phyloP scores from a whole-genome alignment of 2,329 filamentous ascomycete species.

The Fusarium brachygibbosum region DNA sequence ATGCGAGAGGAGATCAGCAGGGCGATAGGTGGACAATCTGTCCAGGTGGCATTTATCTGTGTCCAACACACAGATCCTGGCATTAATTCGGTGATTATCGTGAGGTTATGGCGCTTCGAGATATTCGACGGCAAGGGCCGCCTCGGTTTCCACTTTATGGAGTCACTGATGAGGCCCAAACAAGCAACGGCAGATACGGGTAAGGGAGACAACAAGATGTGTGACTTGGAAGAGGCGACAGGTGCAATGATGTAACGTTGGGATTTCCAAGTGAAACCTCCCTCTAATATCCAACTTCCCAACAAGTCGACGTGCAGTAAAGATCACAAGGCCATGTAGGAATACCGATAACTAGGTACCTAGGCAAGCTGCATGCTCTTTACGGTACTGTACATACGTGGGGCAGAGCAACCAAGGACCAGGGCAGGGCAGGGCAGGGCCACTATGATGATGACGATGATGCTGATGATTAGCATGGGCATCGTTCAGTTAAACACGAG shows the following conservation, averaged over 20 bases:
- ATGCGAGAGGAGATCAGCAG: not conserved
- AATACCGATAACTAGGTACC: not conserved
- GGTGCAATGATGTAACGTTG: constrained; percentile 2
- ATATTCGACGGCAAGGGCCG: constrained; percentile 16
- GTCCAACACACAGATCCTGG: constrained; percentile 6
- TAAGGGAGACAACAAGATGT: not conserved
- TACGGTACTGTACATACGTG: constrained; percentile 26
- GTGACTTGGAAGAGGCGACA: constrained; percentile 3
- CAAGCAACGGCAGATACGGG: constrained; percentile 2
- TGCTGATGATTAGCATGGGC: constrained; percentile 6
- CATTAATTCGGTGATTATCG: constrained; percentile 11
- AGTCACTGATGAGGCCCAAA: not conserved
- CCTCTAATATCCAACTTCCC: not conserved
- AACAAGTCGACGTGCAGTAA: not conserved
- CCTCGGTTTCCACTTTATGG: constrained; percentile 28
- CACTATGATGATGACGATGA: not conserved
- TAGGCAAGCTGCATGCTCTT: constrained; percentile 39
- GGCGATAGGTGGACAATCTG: not conserved
- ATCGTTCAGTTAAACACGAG: not conserved
- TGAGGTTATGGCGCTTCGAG: constrained; percentile 15
- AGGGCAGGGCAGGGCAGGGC: constrained; percentile 1
- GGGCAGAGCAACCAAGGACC: constrained; percentile 12
- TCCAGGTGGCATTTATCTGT: not conserved
- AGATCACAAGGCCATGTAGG: constrained; percentile 18
- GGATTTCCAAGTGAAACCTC: not conserved